These are phyloP conservation scores for Vitis riparia DNA, from an alignment of 164 flowering plant genomes.

Conservation along the genomic window DNA sequence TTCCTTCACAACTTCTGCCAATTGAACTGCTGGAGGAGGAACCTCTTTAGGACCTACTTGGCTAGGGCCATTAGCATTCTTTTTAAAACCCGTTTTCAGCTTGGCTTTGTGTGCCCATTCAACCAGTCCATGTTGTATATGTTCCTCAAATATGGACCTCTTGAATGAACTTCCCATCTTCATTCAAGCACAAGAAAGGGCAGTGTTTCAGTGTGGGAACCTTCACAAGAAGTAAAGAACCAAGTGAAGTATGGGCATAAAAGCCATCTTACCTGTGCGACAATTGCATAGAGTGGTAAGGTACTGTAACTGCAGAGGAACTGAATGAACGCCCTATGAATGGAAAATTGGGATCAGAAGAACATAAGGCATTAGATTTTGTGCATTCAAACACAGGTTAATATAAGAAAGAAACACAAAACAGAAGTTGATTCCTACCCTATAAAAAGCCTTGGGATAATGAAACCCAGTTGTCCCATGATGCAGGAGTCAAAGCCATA, in stretches of 20 bases:
- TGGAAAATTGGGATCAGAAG: no score
- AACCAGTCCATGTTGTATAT: conserved; percentile 36
- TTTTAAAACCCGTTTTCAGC: conserved; percentile 28
- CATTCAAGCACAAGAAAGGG: not conserved
- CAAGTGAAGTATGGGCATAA: not conserved
- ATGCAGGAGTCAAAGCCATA: conserved; percentile 86
- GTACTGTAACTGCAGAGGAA: conserved; percentile 49
- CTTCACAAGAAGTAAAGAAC: not conserved
- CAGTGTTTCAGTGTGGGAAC: not conserved
- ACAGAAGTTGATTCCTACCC: conserved; percentile 49
- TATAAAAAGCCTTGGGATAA: conserved; percentile 77
- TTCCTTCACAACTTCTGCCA: conserved; percentile 16
- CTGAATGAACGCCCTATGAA: conserved; percentile 32
- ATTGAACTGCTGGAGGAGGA: conserved; percentile 23
- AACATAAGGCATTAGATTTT: no score
- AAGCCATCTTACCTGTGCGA: conserved; percentile 50
- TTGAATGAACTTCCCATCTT: conserved; percentile 38
- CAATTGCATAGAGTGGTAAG: conserved; percentile 57
- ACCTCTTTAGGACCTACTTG: conserved; percentile 21
- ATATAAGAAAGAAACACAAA: no score
- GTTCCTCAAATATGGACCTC: conserved; percentile 52
- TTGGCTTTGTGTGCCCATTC: conserved; percentile 56
- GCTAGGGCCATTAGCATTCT: conserved; percentile 15
- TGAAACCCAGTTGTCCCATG: conserved; percentile 66
- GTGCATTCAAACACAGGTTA: no score